Evolutionary conservation across 2,329 filamentous ascomycete genomes (phyloP), one percentile per base, ranked within the genome.

Genomic region (Fusarium sp.): DNA sequence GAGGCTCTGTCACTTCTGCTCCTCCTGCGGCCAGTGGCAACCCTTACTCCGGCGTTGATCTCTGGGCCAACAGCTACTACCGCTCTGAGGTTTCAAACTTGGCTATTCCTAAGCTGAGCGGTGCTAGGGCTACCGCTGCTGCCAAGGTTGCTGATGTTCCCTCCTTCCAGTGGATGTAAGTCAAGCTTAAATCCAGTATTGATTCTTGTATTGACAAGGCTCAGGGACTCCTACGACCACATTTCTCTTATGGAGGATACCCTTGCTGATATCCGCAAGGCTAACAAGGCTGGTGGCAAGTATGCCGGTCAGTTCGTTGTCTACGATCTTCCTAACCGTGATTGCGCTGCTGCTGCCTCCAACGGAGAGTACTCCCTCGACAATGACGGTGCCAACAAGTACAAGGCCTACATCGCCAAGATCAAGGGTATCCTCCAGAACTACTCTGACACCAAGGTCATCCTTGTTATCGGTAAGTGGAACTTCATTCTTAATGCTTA

Each of bases 81-180:
- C 83, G 85, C n/a, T 87, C 86, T 24, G 87, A 89, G 79, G 84
- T 90, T 64, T 83, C 84, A 62, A 85, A 79, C 41, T 81, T 87
- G 24, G 92, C 92, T 13, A 87, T 93, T 26, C 91, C 92, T 14
- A 89, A 88, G 22, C 81, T 94, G 68, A 88, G 88, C 15, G 85
- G 87, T 9, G 84, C 88, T 30, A 82, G 88, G 78, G 86, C 86
- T 20, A 86, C 88, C 24, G 86, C 85, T 69, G 87, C 87, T 11
- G 84, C 85, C 26, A 85, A 84, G 54, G 87, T 87, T 41, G 87
- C 86, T 62, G 82, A 87, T 68, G 85, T 89, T 2, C 86, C 87
- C 32, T 86, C 84, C 55, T 89, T 87, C 79, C 85, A 86, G 80
- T 88, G 85, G 86, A 81, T 87, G 83, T 87, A 77, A 81, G 83